Conservation (phyloP, 345 rosid genomes). For the Euphorbia lathyris region DNA sequence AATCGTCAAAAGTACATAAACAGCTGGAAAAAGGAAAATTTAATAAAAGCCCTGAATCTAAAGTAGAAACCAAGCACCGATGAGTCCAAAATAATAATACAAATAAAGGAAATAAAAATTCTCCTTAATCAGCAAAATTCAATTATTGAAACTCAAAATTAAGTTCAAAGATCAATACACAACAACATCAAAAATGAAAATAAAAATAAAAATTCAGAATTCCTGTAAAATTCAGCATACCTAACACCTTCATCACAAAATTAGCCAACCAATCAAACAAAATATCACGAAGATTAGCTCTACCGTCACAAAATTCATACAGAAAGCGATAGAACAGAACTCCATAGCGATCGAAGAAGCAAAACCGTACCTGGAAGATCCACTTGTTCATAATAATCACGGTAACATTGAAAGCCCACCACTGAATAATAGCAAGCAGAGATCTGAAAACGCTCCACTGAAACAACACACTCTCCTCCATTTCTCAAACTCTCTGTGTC, state of each 20-base stretch:
- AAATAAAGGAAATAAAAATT: not conserved
- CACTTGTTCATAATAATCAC: slow-evolving; percentile 99
- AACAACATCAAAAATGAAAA: not conserved
- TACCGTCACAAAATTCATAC: slow-evolving; percentile 6
- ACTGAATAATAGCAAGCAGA: slow-evolving; percentile 84
- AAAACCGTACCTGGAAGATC: slow-evolving; percentile 87
- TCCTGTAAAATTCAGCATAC: not conserved
- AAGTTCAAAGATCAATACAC: not conserved
- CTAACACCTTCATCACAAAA: not conserved
- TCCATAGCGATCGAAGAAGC: not conserved
- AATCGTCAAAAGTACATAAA: not conserved
- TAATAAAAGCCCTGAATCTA: not conserved
- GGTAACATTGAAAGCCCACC: slow-evolving; percentile 97
- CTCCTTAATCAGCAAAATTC: not conserved
- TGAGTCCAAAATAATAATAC: not conserved
- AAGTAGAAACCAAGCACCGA: not conserved
- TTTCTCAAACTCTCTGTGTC: slow-evolving; percentile 20
- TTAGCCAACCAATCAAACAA: slow-evolving; percentile 2
- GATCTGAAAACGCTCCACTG: slow-evolving; percentile 83
- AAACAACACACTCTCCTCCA: slow-evolving; percentile 70
- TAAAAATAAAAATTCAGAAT: too few species aligned
- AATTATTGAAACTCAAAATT: not conserved
- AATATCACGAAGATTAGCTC: slow-evolving; percentile 6
- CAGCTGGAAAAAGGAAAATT: not conserved
- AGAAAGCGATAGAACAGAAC: not conserved